Evolutionary conservation across 345 rosid genomes (phyloP).

Genomic region (Moringa oleifera): DNA sequence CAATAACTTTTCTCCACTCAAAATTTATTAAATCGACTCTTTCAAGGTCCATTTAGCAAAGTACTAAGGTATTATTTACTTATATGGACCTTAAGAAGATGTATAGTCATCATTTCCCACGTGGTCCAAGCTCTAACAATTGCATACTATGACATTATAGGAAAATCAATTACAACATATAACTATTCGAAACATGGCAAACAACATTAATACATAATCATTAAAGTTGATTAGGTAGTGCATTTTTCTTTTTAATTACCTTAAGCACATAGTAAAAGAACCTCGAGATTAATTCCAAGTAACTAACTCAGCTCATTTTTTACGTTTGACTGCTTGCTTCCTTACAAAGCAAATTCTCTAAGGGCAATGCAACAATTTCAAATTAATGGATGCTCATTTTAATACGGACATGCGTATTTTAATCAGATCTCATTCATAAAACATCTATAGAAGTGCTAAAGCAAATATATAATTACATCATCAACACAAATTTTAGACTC

Average conservation of each 20-base stretch:
- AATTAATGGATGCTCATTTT: too few species aligned
- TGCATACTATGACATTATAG: constrained; percentile 55
- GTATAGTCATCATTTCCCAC: constrained; percentile 98
- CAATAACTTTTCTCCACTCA: too few species aligned
- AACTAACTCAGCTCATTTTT: not conserved
- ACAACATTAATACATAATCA: not conserved
- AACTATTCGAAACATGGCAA: not conserved
- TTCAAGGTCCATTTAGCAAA: too few species aligned
- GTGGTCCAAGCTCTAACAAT: constrained; percentile 96
- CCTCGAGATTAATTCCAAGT: not conserved
- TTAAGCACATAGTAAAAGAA: not conserved
- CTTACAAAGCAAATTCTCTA: not conserved
- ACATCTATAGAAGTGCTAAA: too few species aligned
- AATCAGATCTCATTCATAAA: too few species aligned
- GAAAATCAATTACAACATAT: constrained; percentile 15
- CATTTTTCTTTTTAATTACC: not conserved
- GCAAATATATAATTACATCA: too few species aligned
- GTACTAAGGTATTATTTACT: too few species aligned
- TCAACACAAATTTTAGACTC: too few species aligned
- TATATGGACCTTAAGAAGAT: too few species aligned
- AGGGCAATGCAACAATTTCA: not conserved
- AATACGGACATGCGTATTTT: too few species aligned
- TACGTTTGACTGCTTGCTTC: too few species aligned
- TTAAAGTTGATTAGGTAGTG: not conserved
- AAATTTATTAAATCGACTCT: too few species aligned